Evolutionary conservation across 169 alveolate genomes (phyloP).

Genomic region (Eimeria acervulina): DNA sequence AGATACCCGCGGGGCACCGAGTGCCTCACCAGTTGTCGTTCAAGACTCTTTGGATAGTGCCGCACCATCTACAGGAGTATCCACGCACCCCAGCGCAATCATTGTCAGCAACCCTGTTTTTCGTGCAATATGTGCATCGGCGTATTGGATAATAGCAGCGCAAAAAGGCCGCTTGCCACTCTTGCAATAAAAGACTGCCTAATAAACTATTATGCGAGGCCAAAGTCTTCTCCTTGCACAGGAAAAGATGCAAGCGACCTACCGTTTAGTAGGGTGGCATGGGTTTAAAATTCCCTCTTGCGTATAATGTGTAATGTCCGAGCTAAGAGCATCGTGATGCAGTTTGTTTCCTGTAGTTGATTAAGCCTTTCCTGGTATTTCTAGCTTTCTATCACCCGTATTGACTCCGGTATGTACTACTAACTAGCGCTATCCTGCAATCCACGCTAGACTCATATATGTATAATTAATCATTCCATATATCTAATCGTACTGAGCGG

Average conservation of each 20-base stretch:
- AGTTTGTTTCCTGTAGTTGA: too few species aligned
- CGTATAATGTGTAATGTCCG: neutral
- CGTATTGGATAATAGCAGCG: neutral
- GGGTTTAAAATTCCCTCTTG: neutral
- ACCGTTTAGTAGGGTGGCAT: neutral
- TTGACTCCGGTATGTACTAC: too few species aligned
- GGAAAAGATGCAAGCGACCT: neutral
- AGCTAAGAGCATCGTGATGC: too few species aligned
- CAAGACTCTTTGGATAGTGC: neutral
- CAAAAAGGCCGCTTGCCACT: neutral
- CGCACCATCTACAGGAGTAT: constrained; percentile 4
- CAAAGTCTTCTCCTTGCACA: neutral
- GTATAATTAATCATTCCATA: too few species aligned
- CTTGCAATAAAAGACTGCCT: neutral
- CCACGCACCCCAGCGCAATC: neutral
- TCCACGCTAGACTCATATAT: too few species aligned
- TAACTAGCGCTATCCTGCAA: too few species aligned
- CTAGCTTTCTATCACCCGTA: too few species aligned
- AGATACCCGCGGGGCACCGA: neutral
- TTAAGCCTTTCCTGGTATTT: too few species aligned
- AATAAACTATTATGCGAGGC: neutral
- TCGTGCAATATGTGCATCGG: neutral
- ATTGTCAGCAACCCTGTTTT: neutral
- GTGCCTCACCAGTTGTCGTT: neutral
- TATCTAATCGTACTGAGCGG: too few species aligned